Evolutionary conservation across 768 basidiomycete genomes (phyloP), one percentile per base, ranked within the genome.

Genomic region (Rhodosporidiobolus odoratus): DNA sequence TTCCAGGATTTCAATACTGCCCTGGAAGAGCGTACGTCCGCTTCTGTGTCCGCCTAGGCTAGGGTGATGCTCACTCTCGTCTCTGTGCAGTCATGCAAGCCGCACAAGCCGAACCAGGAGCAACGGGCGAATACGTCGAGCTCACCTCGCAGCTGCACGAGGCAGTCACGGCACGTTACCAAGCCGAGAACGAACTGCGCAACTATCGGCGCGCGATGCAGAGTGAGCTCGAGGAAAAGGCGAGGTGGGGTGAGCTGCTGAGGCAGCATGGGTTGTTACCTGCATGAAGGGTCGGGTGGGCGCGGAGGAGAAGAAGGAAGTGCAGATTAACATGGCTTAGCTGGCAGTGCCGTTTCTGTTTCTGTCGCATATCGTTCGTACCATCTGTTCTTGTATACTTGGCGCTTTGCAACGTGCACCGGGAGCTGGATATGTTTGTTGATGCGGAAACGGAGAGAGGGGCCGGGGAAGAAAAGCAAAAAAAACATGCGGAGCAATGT

Each of bases 91-190:
- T 71, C 5, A 62, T 47, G 0, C 56, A 35, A 27, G 64, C 69
- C 7, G 69, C 65, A 1, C 69, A 71, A 53, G 69, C 65, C 32
- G 65, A 66, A 30, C 69, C 69, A 3, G 13, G 19, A 7, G 61
- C 65, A 1, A 58, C 60, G 10, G 69, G 65, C 38, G 69, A 71
- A 27, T 71, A 66, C 56, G 41, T 71, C 65, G 69, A 66, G 30
- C 43, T 71, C 30, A 63, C 61, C 19, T 23, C 25, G 32, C 47
- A 62, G n/a, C 48, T 71, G 2, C 37, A 40, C 3, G 57, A 35
- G 2, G 60, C 65, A 0, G 53, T 58, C 2, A 40, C 57, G 25
- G 61, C 53, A 3, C 69, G 60, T 4, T 66, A 52, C 65, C 32
- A 41, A 4, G 66, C 66, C 45, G 62, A 72, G 53, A 62, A 59